phyloP scores from a whole-genome alignment of 148 eudicot genomes.

The Mesembryanthemum crystallinum region DNA sequence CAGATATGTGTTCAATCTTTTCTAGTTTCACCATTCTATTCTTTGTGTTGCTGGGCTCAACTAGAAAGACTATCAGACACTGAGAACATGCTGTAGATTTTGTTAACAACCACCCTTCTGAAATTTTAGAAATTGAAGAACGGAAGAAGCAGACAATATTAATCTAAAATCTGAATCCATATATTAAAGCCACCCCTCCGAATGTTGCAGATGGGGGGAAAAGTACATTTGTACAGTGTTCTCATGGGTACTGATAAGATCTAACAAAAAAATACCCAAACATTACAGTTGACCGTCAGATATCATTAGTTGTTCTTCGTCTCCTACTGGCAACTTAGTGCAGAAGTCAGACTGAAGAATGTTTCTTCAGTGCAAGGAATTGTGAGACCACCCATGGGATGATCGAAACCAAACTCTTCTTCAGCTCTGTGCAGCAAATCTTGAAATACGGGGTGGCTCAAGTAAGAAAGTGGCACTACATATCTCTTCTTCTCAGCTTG shows the following conservation, averaged over 20 bases:
- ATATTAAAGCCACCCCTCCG: background rate
- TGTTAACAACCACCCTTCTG: too few relatives aligned
- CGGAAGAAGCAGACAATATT: background rate
- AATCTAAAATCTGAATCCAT: background rate
- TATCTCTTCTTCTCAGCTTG: too few relatives aligned
- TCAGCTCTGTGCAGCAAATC: conserved; percentile 19
- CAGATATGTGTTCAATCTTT: too few relatives aligned
- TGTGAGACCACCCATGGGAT: conserved; percentile 29
- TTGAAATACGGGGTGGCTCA: too few relatives aligned
- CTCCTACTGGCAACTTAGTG: background rate
- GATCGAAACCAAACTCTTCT: conserved; percentile 28
- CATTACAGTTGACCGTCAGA: background rate
- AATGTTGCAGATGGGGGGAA: conserved; percentile 12
- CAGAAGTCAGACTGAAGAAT: conserved; percentile 19
- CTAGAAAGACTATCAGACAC: too few relatives aligned
- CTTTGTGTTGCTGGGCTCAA: too few relatives aligned
- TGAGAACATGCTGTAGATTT: too few relatives aligned
- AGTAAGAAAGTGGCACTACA: too few relatives aligned
- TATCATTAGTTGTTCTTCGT: background rate
- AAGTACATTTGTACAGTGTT: conserved; percentile 12
- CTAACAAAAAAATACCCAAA: background rate
- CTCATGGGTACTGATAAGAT: background rate
- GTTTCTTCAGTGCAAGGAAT: too few relatives aligned
- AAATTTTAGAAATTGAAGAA: too few relatives aligned
- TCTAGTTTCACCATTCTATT: too few relatives aligned